Conservation (phyloP, 1,139 yeast species). For the Pichia sp. region DNA sequence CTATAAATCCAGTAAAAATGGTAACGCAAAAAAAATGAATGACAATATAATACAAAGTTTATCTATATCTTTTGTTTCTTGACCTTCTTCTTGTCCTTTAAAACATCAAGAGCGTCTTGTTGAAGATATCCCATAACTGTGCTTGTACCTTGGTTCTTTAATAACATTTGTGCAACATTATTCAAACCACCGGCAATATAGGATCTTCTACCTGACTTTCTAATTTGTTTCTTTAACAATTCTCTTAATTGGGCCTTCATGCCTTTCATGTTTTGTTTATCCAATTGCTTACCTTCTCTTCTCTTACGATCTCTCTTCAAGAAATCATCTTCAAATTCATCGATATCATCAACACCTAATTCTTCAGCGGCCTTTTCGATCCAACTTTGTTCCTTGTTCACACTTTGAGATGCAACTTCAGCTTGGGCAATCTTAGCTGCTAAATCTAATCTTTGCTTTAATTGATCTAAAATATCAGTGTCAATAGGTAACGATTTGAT, state of each 20-base stretch:
- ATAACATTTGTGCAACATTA: constrained; percentile 82
- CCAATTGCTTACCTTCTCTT: constrained; percentile 53
- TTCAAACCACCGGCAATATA: constrained; percentile 84
- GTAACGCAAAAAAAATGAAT: background rate
- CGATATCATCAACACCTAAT: constrained; percentile 72
- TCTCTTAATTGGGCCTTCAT: constrained; percentile 56
- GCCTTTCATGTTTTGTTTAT: constrained; percentile 47
- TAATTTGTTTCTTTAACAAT: constrained; percentile 56
- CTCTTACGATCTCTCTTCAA: constrained; percentile 62
- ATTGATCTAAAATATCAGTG: constrained; percentile 64
- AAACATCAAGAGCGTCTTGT: constrained; percentile 67
- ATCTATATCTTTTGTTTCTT: constrained; percentile 26
- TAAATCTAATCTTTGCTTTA: constrained; percentile 64
- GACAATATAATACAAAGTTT: background rate
- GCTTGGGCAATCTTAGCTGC: constrained; percentile 78
- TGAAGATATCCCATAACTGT: constrained; percentile 66
- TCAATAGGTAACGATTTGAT: constrained; percentile 78
- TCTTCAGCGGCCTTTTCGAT: constrained; percentile 90
- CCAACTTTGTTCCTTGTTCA: constrained; percentile 75
- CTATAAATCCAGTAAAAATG: too few relatives aligned
- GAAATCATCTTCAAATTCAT: constrained; percentile 68
- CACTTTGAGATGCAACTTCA: constrained; percentile 37
- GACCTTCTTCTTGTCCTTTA: constrained; percentile 39
- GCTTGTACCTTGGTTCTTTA: constrained; percentile 55
- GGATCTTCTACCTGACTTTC: constrained; percentile 67